These are phyloP conservation scores for Dendrocalamus latiflorus DNA, from an alignment of 202 grass and related monocot species.

Conservation along the genomic window DNA sequence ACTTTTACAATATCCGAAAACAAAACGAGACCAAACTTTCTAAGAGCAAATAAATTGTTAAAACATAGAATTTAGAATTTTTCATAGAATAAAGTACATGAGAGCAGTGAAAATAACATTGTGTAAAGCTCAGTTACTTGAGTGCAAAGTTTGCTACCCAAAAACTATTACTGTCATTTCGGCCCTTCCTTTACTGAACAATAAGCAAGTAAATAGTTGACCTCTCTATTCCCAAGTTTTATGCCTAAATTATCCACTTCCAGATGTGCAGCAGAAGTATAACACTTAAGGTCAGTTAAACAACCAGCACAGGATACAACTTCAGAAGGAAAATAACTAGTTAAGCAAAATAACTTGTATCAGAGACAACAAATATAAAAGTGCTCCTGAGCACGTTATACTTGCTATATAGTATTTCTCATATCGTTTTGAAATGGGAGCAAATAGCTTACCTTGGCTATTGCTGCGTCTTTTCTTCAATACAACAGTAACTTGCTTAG, in stretches of 20 bases:
- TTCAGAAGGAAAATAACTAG: not conserved
- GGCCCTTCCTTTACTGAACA: not conserved
- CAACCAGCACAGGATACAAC: not conserved
- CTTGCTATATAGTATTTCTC: not conserved
- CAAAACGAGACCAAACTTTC: not conserved
- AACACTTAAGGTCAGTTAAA: not conserved
- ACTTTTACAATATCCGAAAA: not conserved
- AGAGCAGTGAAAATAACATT: not conserved
- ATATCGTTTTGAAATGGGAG: not conserved
- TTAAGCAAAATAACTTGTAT: not conserved
- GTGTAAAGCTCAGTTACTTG: not conserved
- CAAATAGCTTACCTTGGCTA: slow-evolving; percentile 31
- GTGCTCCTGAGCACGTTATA: not conserved
- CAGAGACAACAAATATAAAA: not conserved
- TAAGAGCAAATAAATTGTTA: not conserved
- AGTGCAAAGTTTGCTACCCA: not conserved
- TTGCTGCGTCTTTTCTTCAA: slow-evolving; percentile 25
- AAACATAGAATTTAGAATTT: not conserved
- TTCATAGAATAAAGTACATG: not conserved
- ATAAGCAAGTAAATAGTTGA: not conserved
- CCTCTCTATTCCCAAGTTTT: not conserved
- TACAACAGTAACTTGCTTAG: slow-evolving; percentile 36
- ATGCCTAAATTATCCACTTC: not conserved
- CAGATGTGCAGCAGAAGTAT: not conserved
- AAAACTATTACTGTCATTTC: not conserved